Evolutionary conservation across 257 asterid genomes (phyloP).

Genomic region (Lycium ferocissimum): DNA sequence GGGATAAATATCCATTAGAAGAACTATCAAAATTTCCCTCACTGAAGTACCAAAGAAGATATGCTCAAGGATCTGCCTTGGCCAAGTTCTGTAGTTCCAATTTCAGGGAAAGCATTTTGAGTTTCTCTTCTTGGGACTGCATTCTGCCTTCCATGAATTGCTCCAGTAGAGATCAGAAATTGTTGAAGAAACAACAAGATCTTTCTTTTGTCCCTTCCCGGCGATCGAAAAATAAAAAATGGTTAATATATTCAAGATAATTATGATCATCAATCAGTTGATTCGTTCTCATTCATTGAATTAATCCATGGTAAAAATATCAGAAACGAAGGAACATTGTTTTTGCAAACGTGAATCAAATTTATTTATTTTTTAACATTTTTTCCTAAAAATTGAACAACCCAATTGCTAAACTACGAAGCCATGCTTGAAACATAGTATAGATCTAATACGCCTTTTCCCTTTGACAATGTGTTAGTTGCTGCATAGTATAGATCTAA

Average conservation of each 20-base stretch:
- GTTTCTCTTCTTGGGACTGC: slow-evolving; percentile 25
- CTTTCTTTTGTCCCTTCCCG: slow-evolving; percentile 1
- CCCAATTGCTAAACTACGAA: slow-evolving; percentile 3
- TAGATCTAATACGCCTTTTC: not conserved
- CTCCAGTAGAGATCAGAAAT: not conserved
- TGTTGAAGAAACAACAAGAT: not conserved
- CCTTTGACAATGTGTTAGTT: not conserved
- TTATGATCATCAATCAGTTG: not conserved
- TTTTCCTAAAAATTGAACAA: not conserved
- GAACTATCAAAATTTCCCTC: not conserved
- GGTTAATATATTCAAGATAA: slow-evolving; percentile 6
- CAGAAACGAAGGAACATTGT: not conserved
- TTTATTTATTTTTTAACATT: not conserved
- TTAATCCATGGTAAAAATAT: not conserved
- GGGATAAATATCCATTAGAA: slow-evolving; percentile 2
- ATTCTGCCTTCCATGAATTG: not conserved
- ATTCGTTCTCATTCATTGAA: not conserved
- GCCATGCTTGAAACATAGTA: not conserved
- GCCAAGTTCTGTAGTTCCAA: not conserved
- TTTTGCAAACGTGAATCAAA: slow-evolving; percentile 13
- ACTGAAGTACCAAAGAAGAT: not conserved
- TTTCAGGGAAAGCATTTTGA: not conserved
- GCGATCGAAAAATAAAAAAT: slow-evolving; percentile 6
- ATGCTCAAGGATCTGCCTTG: slow-evolving; percentile 13
- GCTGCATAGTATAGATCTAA: not conserved